Base-by-base conservation (phyloP, 176 grass and related monocot species). In the Musa troglodytarum region DNA sequence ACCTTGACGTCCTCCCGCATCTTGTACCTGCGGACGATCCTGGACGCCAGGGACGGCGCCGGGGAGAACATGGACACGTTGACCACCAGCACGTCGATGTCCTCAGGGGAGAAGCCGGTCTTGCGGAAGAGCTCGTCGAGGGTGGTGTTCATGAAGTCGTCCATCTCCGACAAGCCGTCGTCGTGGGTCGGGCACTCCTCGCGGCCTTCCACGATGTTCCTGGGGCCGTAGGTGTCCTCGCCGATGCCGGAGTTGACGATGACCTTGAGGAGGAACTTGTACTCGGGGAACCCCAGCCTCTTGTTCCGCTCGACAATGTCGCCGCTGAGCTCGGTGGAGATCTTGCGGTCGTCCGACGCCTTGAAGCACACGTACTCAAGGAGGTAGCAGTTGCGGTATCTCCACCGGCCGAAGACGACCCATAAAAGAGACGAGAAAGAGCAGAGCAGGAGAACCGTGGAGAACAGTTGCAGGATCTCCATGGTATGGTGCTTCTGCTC, bases 41-140 rank as follows among this genome's bases (percentile, higher is more conserved):
- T 68, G 8, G 93, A 85, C 21, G 93, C 82, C 0, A 96, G 87
- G 8, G 89, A 92, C 54, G 93, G 89, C 62, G 89, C 83, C 52
- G 93, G 93, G 9, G 93, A 92, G 88, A 92, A 96, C 93, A 96
- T 96, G 74, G 93, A 96, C 0, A 96, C 89, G 78, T 96, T 96
- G 25, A 96, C 81, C 15, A 96, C 87, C 22, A 96, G 78, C 25
- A 96, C 57, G 84, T 92, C 89, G 25, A 96, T 81, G 26, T 85
- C 85, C 23, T 52, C 65, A 24, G 65, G 89, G 49, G 73, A 82
- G 28, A 63, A 34, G 0, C 83, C 78, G 0, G 93, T 51, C 14
- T 75, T 54, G 19, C 80, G 74, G 86, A 96, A 96, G 11, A 96
- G 87, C 79, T 89, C 93, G 80, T 92, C 87, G 1, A 96, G 82